phyloP scores from a whole-genome alignment of 2,329 filamentous ascomycete species.

The Pseudogymnoascus destructans region DNA sequence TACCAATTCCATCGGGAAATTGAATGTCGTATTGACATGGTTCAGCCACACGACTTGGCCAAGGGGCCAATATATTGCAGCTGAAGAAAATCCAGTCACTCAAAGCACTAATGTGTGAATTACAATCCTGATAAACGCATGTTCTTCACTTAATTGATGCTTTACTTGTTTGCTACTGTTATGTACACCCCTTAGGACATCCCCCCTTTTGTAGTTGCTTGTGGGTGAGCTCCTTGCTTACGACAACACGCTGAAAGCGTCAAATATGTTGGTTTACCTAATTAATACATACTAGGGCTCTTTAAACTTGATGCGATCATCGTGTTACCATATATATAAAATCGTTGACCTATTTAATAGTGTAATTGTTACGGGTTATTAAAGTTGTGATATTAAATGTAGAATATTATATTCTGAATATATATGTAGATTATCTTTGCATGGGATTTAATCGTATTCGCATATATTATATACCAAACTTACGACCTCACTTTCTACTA shows the following conservation, averaged over 20 bases:
- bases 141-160: neutral
- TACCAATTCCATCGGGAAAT: neutral
- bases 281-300: too few relatives aligned
- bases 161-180: neutral
- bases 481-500: neutral
- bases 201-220: neutral
- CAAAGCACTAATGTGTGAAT: neutral
- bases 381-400: neutral
- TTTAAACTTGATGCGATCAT: neutral
- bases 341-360: neutral
- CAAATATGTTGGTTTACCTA: neutral
- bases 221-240: neutral
- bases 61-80: slow-evolving; percentile 1
- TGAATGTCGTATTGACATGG: slow-evolving; percentile 5
- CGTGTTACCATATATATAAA: neutral
- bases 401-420: neutral
- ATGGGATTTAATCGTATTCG: neutral
- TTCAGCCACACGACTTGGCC: slow-evolving; percentile 1
- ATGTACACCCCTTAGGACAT: neutral
- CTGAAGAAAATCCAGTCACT: neutral
- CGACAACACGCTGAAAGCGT: neutral
- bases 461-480: neutral
- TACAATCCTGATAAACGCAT: neutral
- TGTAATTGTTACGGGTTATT: neutral
- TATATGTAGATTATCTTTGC: neutral